Percentiles rank a stretch among this genome's conserved stretches.
These are phyloP conservation scores for Rachicladosporium sp. DNA, from an alignment of 2,329 filamentous ascomycete species.

Conservation along the genomic window DNA sequence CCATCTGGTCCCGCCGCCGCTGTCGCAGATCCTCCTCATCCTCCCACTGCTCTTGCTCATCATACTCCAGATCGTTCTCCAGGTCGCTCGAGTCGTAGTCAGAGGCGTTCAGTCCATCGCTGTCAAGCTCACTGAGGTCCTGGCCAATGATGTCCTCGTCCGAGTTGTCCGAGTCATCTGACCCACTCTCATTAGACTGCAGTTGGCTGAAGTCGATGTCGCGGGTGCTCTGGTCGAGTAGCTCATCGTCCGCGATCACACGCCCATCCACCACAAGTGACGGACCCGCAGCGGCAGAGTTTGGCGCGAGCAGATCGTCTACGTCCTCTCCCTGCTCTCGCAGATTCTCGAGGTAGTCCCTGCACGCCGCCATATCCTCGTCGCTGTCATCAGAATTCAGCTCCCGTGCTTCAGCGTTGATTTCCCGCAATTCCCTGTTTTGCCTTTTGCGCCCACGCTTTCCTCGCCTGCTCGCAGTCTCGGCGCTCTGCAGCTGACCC, in stretches of 20 bases:
- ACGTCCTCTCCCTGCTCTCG: slow-evolving; percentile 22
- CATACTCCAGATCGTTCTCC: slow-evolving; percentile 21
- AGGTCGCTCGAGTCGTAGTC: slow-evolving; percentile 25
- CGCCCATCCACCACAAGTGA: slow-evolving; percentile 19
- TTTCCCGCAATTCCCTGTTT: slow-evolving; percentile 16
- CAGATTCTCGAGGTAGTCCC: slow-evolving; percentile 62
- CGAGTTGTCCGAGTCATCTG: slow-evolving; percentile 18
- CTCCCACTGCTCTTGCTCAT: slow-evolving; percentile 24
- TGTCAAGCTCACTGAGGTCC: slow-evolving; percentile 16
- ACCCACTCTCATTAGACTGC: slow-evolving; percentile 19
- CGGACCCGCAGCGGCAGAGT: slow-evolving; percentile 9
- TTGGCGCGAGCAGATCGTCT: slow-evolving; percentile 6
- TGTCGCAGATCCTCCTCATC: slow-evolving; percentile 31
- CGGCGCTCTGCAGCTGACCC: no score
- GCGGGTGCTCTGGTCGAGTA: slow-evolving; percentile 12
- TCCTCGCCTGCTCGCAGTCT: slow-evolving; percentile 9
- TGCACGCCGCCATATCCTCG: slow-evolving; percentile 28
- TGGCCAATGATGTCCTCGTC: slow-evolving; percentile 8
- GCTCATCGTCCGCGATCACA: slow-evolving; percentile 18
- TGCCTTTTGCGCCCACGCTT: slow-evolving; percentile 23
- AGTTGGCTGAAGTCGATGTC: slow-evolving; percentile 10
- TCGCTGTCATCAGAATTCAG: slow-evolving; percentile 39
- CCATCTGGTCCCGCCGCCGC: slow-evolving; percentile 28
- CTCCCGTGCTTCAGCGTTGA: no score
- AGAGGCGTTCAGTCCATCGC: slow-evolving; percentile 29